Evolutionary conservation across 352 stramenopile species (phyloP), one percentile per base, ranked within the genome.

Genomic region (Phytopythium mirpurense): DNA sequence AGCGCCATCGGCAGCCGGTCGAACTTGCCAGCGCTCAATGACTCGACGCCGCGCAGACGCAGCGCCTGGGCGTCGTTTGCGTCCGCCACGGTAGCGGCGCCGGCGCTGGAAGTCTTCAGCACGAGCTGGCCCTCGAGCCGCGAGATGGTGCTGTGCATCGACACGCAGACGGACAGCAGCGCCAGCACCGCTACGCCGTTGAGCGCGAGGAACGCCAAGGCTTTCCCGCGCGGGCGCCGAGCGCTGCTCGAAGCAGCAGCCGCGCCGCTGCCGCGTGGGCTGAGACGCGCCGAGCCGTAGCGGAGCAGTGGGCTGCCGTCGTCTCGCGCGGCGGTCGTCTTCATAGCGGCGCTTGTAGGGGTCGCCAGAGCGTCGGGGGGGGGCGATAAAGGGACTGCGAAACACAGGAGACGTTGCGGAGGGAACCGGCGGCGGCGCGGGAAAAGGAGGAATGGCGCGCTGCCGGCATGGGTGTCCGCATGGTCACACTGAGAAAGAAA

Each of bases 121-220:
- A 19, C 45, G 24, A 73, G 57, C 57, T 78, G 51, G 1, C 59
- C 52, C 54, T 88, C 60, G 23, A 90, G 60, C 7, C 69, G 66
- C 8, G 62, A 70, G 51, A 88, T 87, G 14, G 74, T 85, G 67
- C 68, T 78, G 71, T 87, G 73, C 73, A 88, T 88, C 24, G 79
- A 88, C 41, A 90, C 46, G 37, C 77, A 90, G 27, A 78, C 37
- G n/a, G 57, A 65, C 23, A 87, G 61, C 35, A 90, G 61, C 38
- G 70, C 74, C 14, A 88, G 61, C 16, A 86, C 61, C 3, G 67
- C 79, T 14, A 80, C 51, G 34, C 74, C 76, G 54, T 90, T 90
- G 18, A 90, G 37, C 10, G 64, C 68, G 14, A 83, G 81, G 40
- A 90, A 73, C 19, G 78, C 47, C 27, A 49, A 53, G 5, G 57